Conservation (phyloP, 1,284 basidiomycete genomes). For the Ustilago vetiveriae region DNA sequence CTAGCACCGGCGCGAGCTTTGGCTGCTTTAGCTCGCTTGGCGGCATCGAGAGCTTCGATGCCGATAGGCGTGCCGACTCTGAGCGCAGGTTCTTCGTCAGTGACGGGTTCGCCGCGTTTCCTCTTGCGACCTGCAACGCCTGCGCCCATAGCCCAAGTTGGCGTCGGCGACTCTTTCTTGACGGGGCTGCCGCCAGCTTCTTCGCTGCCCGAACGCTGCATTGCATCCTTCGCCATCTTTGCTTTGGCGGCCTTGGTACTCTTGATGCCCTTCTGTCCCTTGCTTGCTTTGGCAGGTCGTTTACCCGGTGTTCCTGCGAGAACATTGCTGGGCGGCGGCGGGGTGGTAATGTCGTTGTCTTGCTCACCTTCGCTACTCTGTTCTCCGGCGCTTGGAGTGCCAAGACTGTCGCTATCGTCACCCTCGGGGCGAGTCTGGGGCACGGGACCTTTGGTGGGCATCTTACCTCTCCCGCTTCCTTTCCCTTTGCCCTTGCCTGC, state of each 20-base stretch:
- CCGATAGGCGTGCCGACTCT: constrained; percentile 63
- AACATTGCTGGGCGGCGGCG: constrained; percentile 15
- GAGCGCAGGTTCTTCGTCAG: constrained; percentile 51
- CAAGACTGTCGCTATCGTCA: constrained; percentile 47
- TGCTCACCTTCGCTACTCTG: constrained; percentile 20
- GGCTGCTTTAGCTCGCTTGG: constrained; percentile 49
- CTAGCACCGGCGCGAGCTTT: constrained; percentile 43
- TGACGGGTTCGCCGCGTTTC: constrained; percentile 52
- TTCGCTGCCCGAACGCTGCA: constrained; percentile 63
- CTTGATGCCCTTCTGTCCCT: constrained; percentile 46
- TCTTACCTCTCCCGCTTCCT: constrained; percentile 35
- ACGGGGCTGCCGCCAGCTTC: constrained; percentile 69
- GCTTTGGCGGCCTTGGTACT: constrained; percentile 26
- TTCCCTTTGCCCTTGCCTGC: constrained; percentile 43
- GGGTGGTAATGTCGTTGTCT: constrained; percentile 28
- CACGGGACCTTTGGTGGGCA: constrained; percentile 37
- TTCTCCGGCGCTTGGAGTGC: constrained; percentile 37
- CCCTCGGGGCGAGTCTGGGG: constrained; percentile 21
- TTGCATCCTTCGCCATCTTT: constrained; percentile 57
- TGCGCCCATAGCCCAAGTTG: constrained; percentile 56
- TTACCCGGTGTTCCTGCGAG: constrained; percentile 14
- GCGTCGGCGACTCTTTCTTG: constrained; percentile 75
- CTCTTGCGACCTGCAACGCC: constrained; percentile 57
- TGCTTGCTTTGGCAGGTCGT: constrained; percentile 69
- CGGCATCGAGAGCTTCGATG: constrained; percentile 59